Base-by-base conservation (phyloP, 2,329 filamentous ascomycete species). In the Hymenoscyphus linearis region DNA sequence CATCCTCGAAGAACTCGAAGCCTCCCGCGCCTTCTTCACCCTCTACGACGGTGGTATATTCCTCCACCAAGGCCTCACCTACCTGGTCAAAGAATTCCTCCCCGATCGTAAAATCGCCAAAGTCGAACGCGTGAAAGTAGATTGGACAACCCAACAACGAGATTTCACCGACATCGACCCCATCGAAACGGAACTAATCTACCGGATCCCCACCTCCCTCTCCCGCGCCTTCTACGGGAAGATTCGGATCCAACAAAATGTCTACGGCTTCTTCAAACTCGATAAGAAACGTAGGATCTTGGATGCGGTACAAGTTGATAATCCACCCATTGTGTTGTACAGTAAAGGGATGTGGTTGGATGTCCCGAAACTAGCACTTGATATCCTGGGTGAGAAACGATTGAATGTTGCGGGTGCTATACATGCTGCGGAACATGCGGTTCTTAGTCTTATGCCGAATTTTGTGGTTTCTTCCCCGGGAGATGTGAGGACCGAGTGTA, bases 241-340 rank as follows among this genome's bases (percentile, higher is more conserved):
- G 0, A 93, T 99, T 72, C 88, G 89, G 69, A 93, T 98, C 70
- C 85, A 88, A 65, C 89, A 93, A 67, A 88, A 90, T 34, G 92
- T 99, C 1, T 98, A 96, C 73, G 95, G 95, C 1, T 99, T 95
- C 78, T 98, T 97, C 82, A 98, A 98, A 73, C 79, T 97, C n/a
- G 93, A 98, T 75, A 89, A 88, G 71, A 88, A 86, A 67, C 85
- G 89, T 1, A 86, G 91, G 1, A 90, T 98, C 61, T 83, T 98
- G 14, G 95, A 99, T 73, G 93, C 93, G 2, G 88, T 98, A 0
- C 85, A 93, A 62, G 92, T 98, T 25, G 91, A 97, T 73, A 96
- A 96, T 67, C 93, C 93, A 2, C 92, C 95, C 0, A 91, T 98
- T 57, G 85, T 95, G 56, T 85, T 92, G 3, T 83, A 87, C 71